Base-by-base conservation (phyloP, 257 asterid genomes). In the Capsicum baccatum region DNA sequence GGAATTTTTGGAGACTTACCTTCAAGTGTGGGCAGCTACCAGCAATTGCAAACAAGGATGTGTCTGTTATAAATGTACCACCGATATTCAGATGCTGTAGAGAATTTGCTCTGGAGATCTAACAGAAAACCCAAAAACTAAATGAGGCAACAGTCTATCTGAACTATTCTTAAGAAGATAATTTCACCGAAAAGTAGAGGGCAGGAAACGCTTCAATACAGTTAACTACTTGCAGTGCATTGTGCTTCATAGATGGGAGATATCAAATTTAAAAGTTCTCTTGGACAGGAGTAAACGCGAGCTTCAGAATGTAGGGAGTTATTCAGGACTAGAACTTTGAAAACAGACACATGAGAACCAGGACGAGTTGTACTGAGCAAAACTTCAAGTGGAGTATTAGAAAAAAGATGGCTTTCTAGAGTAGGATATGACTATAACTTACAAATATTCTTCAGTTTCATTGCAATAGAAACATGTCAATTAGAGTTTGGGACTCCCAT, bases 11-110 rank as follows among this genome's bases (percentile, higher is more conserved):
- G 82, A 83, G 67, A 3, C 58, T 17, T 85, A 94, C 98, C 98
- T 93, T 93, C 80, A 94, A 92, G 57, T 88, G 86, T 84, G 94
- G 93, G 64, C 98, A 96, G 83, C 91, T 92, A 50, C 92, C 93
- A 70, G 97, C 97, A 83, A 94, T 85, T 84, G 96, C 94, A 71
- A 91, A 89, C 79, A 94, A 89, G 54, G 99, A 90, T 59, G 80
- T 85, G 62, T 94, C 99, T 44, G 98, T 92, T 83, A 96, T 92
- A 68, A 92, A 92, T 64, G 99, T 96, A 26, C 98, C 99, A 3
- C 98, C 99, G 67, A 96, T 85, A 79, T 94, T 96, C 80, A 96
- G 89, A 92, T 94, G 97, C 79, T 91, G 92, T 47, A 94, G 88
- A 74, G 98, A 92, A 84, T 89, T 83, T 78, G 99, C 97, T 85